phyloP scores from a whole-genome alignment of 768 basidiomycete species.

The Hypholoma fasciculare region DNA sequence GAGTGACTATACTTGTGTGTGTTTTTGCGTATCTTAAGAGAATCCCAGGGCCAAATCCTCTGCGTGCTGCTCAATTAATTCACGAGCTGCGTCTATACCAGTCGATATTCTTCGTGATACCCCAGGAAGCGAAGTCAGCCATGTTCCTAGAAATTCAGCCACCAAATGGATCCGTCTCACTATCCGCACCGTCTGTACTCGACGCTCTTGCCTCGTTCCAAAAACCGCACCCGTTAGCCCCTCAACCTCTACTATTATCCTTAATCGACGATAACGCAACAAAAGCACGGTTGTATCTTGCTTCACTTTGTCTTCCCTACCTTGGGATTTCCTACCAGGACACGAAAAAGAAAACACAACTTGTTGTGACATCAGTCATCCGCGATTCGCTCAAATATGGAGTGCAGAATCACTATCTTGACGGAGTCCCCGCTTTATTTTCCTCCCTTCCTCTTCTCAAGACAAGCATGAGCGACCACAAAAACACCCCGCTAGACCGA shows the following conservation, averaged over 20 bases:
- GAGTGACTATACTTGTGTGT: background rate
- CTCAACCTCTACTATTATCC: constrained; percentile 50
- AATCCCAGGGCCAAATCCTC: constrained; percentile 70
- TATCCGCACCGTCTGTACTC: constrained; percentile 63
- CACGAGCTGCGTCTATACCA: constrained; percentile 69
- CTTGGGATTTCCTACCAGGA: constrained; percentile 56
- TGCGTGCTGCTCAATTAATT: constrained; percentile 75
- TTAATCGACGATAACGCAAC: constrained; percentile 38
- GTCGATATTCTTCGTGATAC: constrained; percentile 60
- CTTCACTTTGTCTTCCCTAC: constrained; percentile 76
- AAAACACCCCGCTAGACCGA: constrained; percentile 5
- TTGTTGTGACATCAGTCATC: constrained; percentile 68
- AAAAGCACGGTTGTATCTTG: constrained; percentile 72
- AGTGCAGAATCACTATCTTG: constrained; percentile 71
- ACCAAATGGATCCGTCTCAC: constrained; percentile 36
- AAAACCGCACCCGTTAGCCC: constrained; percentile 31
- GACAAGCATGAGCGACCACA: constrained; percentile 8
- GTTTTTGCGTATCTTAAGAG: background rate
- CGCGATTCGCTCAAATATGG: constrained; percentile 87
- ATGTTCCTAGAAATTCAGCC: constrained; percentile 40
- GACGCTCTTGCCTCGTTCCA: constrained; percentile 41
- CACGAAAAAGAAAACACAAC: constrained; percentile 60
- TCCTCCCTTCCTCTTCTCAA: constrained; percentile 43
- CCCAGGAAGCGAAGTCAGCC: constrained; percentile 37
- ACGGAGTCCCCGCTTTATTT: constrained; percentile 72